Evolutionary conservation across 1,139 yeast genomes (phyloP).

Genomic region (Hemisphaericaspora xylanilytica): DNA sequence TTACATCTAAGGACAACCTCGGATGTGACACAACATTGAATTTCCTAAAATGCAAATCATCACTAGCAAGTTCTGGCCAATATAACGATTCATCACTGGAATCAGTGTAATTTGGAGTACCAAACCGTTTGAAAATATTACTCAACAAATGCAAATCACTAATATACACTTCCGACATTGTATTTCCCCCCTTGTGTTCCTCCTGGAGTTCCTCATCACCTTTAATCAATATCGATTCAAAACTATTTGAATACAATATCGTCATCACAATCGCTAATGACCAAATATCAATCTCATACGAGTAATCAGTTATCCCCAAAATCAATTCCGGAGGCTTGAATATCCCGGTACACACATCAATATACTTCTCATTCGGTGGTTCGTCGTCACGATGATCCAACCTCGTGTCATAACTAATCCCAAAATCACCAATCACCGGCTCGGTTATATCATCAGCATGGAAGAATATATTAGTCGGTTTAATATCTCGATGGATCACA

Average conservation of each 20-base stretch:
- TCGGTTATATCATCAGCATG: slow-evolving; percentile 26
- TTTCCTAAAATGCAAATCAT: slow-evolving; percentile 30
- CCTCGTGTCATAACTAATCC: slow-evolving; percentile 54
- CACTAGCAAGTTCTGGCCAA: slow-evolving; percentile 38
- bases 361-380: slow-evolving; percentile 44
- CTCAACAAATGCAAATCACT: slow-evolving; percentile 68
- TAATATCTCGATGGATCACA: slow-evolving; percentile 86
- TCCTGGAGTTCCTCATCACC: slow-evolving; percentile 22
- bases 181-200: slow-evolving; percentile 17
- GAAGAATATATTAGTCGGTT: slow-evolving; percentile 75
- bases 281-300: slow-evolving; percentile 76
- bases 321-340: slow-evolving; percentile 86
- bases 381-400: slow-evolving; percentile 39
- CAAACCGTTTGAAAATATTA: slow-evolving; percentile 62
- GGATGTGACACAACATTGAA: slow-evolving; percentile 23
- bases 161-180: slow-evolving; percentile 23
- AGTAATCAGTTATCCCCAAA: slow-evolving; percentile 64
- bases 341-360: slow-evolving; percentile 73
- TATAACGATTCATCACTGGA: slow-evolving; percentile 28
- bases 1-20: slow-evolving; percentile 15
- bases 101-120: slow-evolving; percentile 65
- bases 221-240: slow-evolving; percentile 36
- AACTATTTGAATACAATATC: slow-evolving; percentile 51
- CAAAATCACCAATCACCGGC: slow-evolving; percentile 70
- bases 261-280: slow-evolving; percentile 67